A percentile compares a stretch with the other conserved stretches of the same genome.
phyloP scores from a whole-genome alignment of 176 grass and related monocot species.

The Guadua angustifolia region DNA sequence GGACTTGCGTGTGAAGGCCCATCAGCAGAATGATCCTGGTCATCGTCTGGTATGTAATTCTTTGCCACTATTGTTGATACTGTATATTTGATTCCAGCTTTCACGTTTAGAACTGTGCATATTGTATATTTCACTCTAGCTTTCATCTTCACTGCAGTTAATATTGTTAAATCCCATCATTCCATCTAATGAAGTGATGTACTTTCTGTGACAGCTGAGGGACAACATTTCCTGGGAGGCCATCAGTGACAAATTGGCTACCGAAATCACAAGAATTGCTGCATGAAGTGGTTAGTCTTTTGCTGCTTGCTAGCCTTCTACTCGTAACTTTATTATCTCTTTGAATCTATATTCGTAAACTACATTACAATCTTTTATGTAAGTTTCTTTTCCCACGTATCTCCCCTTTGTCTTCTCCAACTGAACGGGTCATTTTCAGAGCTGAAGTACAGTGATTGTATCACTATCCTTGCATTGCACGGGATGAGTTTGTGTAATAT shows the following conservation, averaged over 20 bases:
- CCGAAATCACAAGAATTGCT: conserved; percentile 44
- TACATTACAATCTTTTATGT: conserved; percentile 11
- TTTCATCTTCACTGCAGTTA: conserved; percentile 11
- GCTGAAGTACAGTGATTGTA: neutral
- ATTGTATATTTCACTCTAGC: conserved; percentile 7
- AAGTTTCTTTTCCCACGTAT: conserved; percentile 5
- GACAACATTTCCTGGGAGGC: conserved; percentile 88
- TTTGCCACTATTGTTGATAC: conserved; percentile 31
- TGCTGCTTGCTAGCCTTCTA: conserved; percentile 26
- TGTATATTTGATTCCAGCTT: conserved; percentile 3
- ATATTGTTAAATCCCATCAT: conserved; percentile 27
- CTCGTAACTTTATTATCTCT: neutral
- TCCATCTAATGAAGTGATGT: conserved; percentile 31
- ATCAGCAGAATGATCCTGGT: conserved; percentile 28
- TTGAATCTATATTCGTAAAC: conserved; percentile 14
- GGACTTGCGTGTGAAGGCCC: conserved; percentile 72
- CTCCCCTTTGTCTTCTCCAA: neutral
- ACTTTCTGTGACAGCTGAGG: conserved; percentile 58
- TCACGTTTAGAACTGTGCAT: conserved; percentile 18
- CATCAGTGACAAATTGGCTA: conserved; percentile 80
- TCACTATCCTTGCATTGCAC: conserved; percentile 1
- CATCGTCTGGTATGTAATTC: conserved; percentile 57
- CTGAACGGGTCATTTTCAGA: neutral
- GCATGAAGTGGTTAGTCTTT: conserved; percentile 68
- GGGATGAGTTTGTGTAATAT: neutral